Percentiles rank a stretch among this genome's conserved stretches.
Evolutionary conservation across 768 basidiomycete genomes (phyloP).

Genomic region (Trametes cingulata): DNA sequence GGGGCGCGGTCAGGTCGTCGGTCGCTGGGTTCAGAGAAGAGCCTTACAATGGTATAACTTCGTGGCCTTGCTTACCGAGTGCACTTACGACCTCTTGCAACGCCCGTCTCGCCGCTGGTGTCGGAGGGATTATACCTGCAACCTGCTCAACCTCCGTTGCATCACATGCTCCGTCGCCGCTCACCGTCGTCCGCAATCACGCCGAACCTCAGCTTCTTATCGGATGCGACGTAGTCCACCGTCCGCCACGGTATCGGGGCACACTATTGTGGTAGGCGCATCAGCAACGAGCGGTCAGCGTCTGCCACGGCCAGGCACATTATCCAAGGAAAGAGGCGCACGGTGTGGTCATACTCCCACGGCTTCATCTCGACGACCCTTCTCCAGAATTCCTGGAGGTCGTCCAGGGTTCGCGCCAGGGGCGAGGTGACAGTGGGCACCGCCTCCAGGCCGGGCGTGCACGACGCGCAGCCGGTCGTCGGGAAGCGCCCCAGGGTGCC

Average conservation of each 20-base stretch:
- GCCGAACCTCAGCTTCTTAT: slow-evolving; percentile 41
- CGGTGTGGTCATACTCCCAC: slow-evolving; percentile 46
- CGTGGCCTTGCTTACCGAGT: slow-evolving; percentile 39
- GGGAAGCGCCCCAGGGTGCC: slow-evolving; percentile 43
- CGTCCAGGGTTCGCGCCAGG: slow-evolving; percentile 43
- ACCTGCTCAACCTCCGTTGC: not conserved
- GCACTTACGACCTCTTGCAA: slow-evolving; percentile 37
- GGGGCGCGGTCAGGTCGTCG: not conserved
- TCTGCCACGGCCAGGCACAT: not conserved
- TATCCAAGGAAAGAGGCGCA: slow-evolving; percentile 19
- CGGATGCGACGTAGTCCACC: slow-evolving; percentile 30
- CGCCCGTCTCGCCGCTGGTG: slow-evolving; percentile 44
- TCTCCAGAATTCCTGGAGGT: slow-evolving; percentile 46
- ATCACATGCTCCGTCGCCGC: slow-evolving; percentile 3
- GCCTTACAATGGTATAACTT: slow-evolving; percentile 41
- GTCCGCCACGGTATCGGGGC: slow-evolving; percentile 45
- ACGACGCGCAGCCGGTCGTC: slow-evolving; percentile 30
- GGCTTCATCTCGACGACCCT: slow-evolving; percentile 42
- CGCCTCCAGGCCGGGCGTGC: slow-evolving; percentile 42
- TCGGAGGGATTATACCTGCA: slow-evolving; percentile 39
- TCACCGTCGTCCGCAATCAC: slow-evolving; percentile 45
- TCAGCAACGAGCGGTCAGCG: slow-evolving; percentile 1
- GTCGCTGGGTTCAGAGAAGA: not conserved
- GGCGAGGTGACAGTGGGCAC: slow-evolving; percentile 40
- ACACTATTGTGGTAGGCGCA: slow-evolving; percentile 35